phyloP scores from a whole-genome alignment of 805 yeast genomes.

The Torulaspora quercuum region DNA sequence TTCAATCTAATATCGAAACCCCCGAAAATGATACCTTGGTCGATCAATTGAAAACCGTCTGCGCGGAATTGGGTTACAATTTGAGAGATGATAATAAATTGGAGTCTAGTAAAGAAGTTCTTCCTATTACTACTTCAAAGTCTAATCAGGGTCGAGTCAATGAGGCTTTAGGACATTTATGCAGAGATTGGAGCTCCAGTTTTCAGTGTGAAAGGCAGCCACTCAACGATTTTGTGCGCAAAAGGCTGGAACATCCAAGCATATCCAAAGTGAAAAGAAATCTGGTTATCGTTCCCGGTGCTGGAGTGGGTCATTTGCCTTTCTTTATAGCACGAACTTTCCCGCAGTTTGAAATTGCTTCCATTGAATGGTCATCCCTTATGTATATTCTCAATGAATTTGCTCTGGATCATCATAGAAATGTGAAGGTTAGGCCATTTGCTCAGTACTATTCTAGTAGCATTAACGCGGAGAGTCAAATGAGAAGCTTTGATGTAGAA shows the following conservation, averaged over 20 bases:
- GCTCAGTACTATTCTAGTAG: constrained; percentile 71
- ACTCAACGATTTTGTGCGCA: constrained; percentile 48
- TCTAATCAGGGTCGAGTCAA: constrained; percentile 45
- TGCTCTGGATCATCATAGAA: constrained; percentile 39
- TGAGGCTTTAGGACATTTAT: constrained; percentile 70
- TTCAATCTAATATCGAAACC: constrained; percentile 12
- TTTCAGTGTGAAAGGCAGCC: constrained; percentile 52
- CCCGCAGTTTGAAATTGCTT: constrained; percentile 51
- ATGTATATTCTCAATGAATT: constrained; percentile 71
- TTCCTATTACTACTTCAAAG: constrained; percentile 16
- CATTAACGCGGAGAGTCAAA: constrained; percentile 45
- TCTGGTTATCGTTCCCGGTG: constrained; percentile 74
- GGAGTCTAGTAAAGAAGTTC: constrained; percentile 3
- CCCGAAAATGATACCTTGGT: constrained; percentile 34
- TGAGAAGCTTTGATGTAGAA: constrained; percentile 40
- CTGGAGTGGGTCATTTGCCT: constrained; percentile 80
- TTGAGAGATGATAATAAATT: constrained; percentile 18
- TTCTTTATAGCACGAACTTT: constrained; percentile 49
- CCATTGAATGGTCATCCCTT: constrained; percentile 71
- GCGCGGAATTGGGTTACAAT: constrained; percentile 34
- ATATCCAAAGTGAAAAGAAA: constrained; percentile 38
- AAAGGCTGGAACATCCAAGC: constrained; percentile 39
- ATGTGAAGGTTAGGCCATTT: constrained; percentile 44
- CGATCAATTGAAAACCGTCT: constrained; percentile 42
- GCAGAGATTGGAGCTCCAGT: constrained; percentile 68